phyloP scores from a whole-genome alignment of 2,329 filamentous ascomycete species.

The Aspergillus calidoustus region DNA sequence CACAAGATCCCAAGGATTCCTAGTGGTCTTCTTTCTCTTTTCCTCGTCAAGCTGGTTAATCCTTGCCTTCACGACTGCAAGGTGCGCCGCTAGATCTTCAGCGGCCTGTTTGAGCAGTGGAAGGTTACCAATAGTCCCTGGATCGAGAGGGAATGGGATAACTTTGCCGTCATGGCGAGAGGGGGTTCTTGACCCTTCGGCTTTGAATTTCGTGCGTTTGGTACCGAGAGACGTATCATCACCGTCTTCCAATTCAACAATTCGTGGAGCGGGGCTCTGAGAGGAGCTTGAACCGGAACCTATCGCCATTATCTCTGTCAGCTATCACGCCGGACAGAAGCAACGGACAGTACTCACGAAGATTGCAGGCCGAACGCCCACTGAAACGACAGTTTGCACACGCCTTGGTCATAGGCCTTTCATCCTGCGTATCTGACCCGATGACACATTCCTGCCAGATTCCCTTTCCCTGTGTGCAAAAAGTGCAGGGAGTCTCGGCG shows the following conservation, averaged over 20 bases:
- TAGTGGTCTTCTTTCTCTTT: neutral
- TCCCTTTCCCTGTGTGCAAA: neutral
- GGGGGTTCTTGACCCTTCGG: neutral
- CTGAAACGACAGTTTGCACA: neutral
- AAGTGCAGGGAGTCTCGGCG: neutral
- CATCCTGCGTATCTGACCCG: neutral
- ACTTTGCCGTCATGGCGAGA: constrained; percentile 10
- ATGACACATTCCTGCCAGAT: neutral
- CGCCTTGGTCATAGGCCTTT: neutral
- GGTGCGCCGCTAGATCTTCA: neutral
- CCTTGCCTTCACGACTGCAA: neutral
- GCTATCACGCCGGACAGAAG: neutral
- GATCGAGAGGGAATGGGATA: constrained; percentile 17
- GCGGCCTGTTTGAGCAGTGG: constrained; percentile 8
- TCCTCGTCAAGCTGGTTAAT: neutral
- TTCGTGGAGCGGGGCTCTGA: neutral
- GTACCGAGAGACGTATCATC: neutral
- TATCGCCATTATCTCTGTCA: neutral
- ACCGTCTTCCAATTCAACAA: neutral
- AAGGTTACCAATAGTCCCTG: constrained; percentile 15
- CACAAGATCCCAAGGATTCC: neutral
- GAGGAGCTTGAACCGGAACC: neutral
- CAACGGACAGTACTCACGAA: neutral
- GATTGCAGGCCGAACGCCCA: neutral
- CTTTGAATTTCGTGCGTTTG: neutral